Base-by-base conservation (phyloP, 2,329 filamentous ascomycete genomes). In the Pseudomassariella vexata region DNA sequence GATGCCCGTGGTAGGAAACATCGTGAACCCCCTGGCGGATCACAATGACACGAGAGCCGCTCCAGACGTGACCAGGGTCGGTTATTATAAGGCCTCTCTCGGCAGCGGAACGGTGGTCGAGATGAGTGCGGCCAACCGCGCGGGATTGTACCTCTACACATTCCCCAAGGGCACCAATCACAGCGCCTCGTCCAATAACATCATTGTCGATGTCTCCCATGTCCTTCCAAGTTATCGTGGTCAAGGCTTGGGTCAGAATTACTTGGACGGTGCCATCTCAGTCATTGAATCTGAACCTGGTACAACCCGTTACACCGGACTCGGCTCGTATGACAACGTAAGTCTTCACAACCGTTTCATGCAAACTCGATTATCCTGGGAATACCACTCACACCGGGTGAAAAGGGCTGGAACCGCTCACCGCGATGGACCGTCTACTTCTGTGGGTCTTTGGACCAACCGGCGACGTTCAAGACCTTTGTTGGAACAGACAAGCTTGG, bases 191-290 rank as follows among this genome's bases (percentile, higher is more conserved):
- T 45, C 55, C 3, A 63, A 62, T 11, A 62, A 73, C 24, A 46
- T 82, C 11, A 61, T 82, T 16, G 71, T 79, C 5, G 79, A 83
- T 48, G 73, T 82, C 6, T 81, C 76, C 2, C 79, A 83, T 48
- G 70, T 76, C n/a, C 56, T 83, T 23, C 67, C 75, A 2, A 80
- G 76, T 2, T 80, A 69, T 35, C 63, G 77, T 21, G 73, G 75
- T 1, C 62, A 73, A 41, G 73, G 74, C 0, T 62, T 79, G 20
- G 70, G 72, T n/a, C 79, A 83, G 50, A 63, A 66, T 21, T 83
- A 80, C 45, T 60, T 73, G 5, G 70, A 70, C n/a, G 79, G 79
- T 0, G 66, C 65, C 26, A 72, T 84, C 19, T 58, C 57, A 2
- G 60, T 79, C 3, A 54, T 57, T n/a, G 45, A 51, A 0, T 66